These are phyloP conservation scores for Dorcoceras hygrometricum DNA, from an alignment of 257 asterid genomes.

Conservation along the genomic window DNA sequence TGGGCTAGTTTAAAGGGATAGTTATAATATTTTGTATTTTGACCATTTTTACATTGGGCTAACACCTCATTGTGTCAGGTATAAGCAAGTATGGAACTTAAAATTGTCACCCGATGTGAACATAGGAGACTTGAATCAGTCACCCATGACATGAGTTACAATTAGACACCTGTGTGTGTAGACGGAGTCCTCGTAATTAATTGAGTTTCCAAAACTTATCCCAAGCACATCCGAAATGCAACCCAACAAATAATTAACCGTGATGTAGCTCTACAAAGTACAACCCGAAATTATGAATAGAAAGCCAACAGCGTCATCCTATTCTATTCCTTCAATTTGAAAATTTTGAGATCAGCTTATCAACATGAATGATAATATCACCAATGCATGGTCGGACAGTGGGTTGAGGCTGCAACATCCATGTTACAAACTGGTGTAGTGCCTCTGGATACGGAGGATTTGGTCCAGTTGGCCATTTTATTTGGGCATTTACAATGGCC, in stretches of 20 bases:
- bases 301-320: background rate
- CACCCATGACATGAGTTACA: background rate
- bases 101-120: background rate
- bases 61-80: background rate
- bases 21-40: no score
- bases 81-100: background rate
- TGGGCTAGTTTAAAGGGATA: background rate
- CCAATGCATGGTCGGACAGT: conserved; percentile 83
- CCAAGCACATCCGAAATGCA: background rate
- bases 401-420: conserved; percentile 99
- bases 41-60: background rate
- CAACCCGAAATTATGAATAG: background rate
- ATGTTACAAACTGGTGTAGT: conserved; percentile 87
- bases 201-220: background rate
- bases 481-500: conserved; percentile 86
- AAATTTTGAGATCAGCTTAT: conserved; percentile 79
- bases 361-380: conserved; percentile 85
- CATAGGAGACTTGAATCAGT: background rate
- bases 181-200: background rate
- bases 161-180: background rate
- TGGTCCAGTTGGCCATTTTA: conserved; percentile 90
- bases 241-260: background rate
- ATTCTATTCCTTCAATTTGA: conserved; percentile 38
- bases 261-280: background rate
- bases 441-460: conserved; percentile 88